These are phyloP conservation scores for Inga oerstediana DNA, from an alignment of 306 rosid species.

Conservation along the genomic window DNA sequence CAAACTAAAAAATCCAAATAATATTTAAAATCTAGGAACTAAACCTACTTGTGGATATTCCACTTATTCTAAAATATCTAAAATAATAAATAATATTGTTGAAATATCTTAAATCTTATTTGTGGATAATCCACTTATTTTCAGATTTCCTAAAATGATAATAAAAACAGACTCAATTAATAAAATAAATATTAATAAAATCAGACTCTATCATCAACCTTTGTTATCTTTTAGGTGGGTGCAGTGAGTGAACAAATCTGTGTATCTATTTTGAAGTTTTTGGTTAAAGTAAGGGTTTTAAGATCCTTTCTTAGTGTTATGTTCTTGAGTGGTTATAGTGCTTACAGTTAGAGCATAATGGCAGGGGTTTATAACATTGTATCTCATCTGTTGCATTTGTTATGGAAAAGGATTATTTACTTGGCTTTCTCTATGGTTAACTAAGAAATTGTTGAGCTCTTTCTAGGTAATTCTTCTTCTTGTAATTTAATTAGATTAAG, in stretches of 20 bases:
- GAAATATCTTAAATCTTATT: too few species aligned
- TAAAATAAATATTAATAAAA: too few species aligned
- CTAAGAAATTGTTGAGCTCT: neutral
- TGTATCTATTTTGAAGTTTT: neutral
- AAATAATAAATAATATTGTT: too few species aligned
- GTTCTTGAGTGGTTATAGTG: neutral
- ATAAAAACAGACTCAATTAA: too few species aligned
- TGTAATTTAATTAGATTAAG: too few species aligned
- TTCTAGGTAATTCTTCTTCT: neutral
- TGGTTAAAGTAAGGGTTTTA: neutral
- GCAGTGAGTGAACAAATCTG: neutral
- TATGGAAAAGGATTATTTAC: neutral
- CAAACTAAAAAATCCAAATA: too few species aligned
- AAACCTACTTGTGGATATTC: too few species aligned
- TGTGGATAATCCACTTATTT: too few species aligned
- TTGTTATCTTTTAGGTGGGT: neutral
- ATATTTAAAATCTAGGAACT: too few species aligned
- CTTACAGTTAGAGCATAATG: neutral
- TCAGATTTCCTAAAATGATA: too few species aligned
- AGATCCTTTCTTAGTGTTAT: neutral
- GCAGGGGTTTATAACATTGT: neutral
- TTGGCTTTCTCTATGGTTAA: neutral
- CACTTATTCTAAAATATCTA: too few species aligned
- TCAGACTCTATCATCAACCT: too few species aligned
- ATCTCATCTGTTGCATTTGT: neutral